Base-by-base conservation (phyloP, 148 eudicot genomes). In the Rhododendron vialii region DNA sequence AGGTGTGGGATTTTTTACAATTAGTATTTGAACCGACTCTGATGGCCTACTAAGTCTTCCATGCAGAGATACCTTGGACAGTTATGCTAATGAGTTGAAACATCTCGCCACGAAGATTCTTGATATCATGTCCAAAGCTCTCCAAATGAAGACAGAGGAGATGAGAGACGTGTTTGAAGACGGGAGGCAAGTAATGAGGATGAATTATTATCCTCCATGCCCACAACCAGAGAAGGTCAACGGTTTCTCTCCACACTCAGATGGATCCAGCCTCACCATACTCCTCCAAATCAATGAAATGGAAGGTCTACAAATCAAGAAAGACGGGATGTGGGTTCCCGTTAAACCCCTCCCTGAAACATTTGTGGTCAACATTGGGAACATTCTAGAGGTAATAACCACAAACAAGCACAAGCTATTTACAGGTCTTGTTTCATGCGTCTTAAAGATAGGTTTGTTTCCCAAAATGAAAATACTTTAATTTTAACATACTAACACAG, bases 171-270 rank as follows among this genome's bases (percentile, higher is more conserved):
- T 85, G 13, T 85, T 82, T 76, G 87, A 85, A 82, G 85, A 81
- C 1, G 59, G 83, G 11, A 47, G 17, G 36, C 61, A 81, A n/a
- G 1, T 20, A 12, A 81, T 81, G 83, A 50, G 65, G 9, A 90
- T 90, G 88, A 88, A 88, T 61, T 88, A 86, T 22, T 90, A 88
- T 59, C 92, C 92, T 10, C 77, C 87, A 50, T 90, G 90, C 80
- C 90, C 90, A 20, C 35, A 88, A 69, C 87, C 89, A 2, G 80
- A 90, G 9, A 69, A 82, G 47, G 90, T 73, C 3, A 82, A 82
- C 10, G 92, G 92, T 17, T 26, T 90, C 17, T 71, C 80, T 5
- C 88, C 90, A 0, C 92, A 90, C 33, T 45, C 81, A 3, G 81
- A 78, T 24, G 15, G 14, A 6, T 1, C 22, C 1, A 55, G 55